A percentile compares a stretch with the other conserved stretches of the same genome.
Conservation (phyloP, 495 filamentous ascomycete species). For the Chaetomium fimeti region DNA sequence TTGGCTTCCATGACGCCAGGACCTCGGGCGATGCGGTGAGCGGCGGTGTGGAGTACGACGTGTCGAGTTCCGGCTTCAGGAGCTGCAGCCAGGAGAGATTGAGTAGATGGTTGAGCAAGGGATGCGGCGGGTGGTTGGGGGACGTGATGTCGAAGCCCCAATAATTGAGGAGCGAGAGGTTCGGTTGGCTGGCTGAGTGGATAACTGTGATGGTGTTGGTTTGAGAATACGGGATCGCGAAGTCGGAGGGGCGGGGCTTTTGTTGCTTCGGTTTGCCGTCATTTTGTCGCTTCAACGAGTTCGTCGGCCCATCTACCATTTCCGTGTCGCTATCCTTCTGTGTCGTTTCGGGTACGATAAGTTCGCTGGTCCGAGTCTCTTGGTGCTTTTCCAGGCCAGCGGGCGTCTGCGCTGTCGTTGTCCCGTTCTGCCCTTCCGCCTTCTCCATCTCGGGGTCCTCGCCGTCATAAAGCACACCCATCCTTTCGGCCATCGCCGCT, state of each 20-base stretch:
- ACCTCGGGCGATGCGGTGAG: slow-evolving; percentile 51
- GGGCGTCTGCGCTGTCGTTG: neutral
- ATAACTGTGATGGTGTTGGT: slow-evolving; percentile 85
- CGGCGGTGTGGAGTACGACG: slow-evolving; percentile 62
- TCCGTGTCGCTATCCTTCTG: slow-evolving; percentile 23
- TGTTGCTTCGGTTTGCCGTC: slow-evolving; percentile 30
- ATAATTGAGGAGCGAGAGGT: slow-evolving; percentile 80
- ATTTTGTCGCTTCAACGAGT: slow-evolving; percentile 7
- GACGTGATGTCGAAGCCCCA: slow-evolving; percentile 74
- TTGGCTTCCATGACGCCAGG: slow-evolving; percentile 66
- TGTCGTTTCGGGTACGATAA: neutral
- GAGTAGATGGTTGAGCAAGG: slow-evolving; percentile 76
- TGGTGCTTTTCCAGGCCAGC: neutral
- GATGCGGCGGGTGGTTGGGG: slow-evolving; percentile 65
- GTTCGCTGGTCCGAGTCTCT: slow-evolving; percentile 7
- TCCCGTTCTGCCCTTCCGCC: neutral
- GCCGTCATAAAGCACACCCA: slow-evolving; percentile 71
- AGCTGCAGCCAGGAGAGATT: slow-evolving; percentile 88
- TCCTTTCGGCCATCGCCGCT: slow-evolving; percentile 84
- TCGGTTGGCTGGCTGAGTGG: slow-evolving; percentile 86
- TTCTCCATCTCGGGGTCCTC: slow-evolving; percentile 29
- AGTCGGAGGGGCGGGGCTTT: slow-evolving; percentile 37
- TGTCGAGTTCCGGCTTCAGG: slow-evolving; percentile 68
- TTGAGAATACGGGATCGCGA: slow-evolving; percentile 49
- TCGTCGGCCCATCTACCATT: slow-evolving; percentile 24